Percentiles rank a stretch among this genome's conserved stretches.
These are phyloP conservation scores for Papiliotrema terrestris DNA, from an alignment of 1,284 basidiomycete genomes.

Conservation along the genomic window DNA sequence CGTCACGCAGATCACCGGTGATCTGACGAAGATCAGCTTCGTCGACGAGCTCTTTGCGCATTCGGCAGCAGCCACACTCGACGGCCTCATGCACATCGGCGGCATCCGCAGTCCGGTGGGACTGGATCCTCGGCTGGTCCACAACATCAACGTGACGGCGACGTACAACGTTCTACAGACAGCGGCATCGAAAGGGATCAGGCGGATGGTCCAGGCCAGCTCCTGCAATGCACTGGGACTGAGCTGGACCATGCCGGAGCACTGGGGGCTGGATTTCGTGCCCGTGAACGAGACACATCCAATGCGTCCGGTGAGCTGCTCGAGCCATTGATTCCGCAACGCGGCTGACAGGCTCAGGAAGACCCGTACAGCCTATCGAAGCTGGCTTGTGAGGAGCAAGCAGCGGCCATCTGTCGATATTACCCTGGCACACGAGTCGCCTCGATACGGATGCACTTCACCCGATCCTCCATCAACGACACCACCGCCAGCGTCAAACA, in stretches of 20 bases:
- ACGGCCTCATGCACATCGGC: conserved; percentile 8
- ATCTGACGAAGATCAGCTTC: conserved; percentile 2
- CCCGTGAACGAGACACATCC: conserved; percentile 27
- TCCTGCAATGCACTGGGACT: conserved; percentile 30
- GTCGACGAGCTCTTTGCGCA: conserved; percentile 4
- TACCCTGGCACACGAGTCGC: conserved; percentile 37
- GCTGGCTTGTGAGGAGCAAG: conserved; percentile 40
- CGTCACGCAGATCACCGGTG: background rate
- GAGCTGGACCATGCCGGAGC: conserved; percentile 16
- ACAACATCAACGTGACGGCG: conserved; percentile 38
- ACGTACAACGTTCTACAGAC: conserved; percentile 41
- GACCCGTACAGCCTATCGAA: conserved; percentile 38
- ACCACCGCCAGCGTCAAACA: conserved; percentile 12
- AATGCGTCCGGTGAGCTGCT: conserved; percentile 22
- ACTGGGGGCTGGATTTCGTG: conserved; percentile 19
- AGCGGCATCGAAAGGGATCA: conserved; percentile 24
- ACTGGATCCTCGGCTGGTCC: conserved; percentile 18
- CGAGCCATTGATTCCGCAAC: background rate
- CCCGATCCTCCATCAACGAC: conserved; percentile 8
- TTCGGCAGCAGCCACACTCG: background rate
- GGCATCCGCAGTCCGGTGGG: conserved; percentile 9
- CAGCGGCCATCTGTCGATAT: conserved; percentile 29
- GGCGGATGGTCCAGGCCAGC: conserved; percentile 36
- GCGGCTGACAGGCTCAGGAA: conserved; percentile 11
- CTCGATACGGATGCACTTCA: conserved; percentile 41